Percentiles rank a stretch among this genome's conserved stretches.
phyloP scores from a whole-genome alignment of 1,284 basidiomycete species.

The Puccinia coronata region DNA sequence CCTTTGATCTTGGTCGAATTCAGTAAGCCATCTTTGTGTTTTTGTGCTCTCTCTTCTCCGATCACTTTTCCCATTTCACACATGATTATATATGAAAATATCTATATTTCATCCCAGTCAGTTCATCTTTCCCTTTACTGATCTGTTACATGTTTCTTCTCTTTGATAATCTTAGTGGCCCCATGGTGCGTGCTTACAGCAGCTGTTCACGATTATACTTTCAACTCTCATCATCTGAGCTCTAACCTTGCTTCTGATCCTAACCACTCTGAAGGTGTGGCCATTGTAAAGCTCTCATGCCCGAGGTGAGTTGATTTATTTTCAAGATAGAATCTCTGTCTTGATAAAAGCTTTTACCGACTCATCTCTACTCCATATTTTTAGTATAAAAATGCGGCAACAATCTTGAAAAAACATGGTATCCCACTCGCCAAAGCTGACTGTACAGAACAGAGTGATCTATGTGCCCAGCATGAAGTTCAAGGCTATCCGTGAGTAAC shows the following conservation, averaged over 20 bases:
- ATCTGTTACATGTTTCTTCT: constrained; percentile 5
- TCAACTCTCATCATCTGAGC: not conserved
- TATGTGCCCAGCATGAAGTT: constrained; percentile 57
- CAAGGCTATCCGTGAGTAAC: constrained; percentile 75
- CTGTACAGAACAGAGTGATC: constrained; percentile 65
- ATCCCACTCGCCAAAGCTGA: constrained; percentile 85
- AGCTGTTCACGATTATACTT: not conserved
- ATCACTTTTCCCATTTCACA: not conserved
- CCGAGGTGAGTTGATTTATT: constrained; percentile 59
- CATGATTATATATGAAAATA: not conserved
- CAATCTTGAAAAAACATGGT: constrained; percentile 76
- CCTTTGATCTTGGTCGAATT: constrained; percentile 89
- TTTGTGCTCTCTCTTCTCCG: not conserved
- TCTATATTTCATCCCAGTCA: not conserved
- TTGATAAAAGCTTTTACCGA: not conserved
- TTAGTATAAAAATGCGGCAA: constrained; percentile 95
- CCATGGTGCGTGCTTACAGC: not conserved
- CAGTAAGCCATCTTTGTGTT: constrained; percentile 79
- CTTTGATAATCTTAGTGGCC: not conserved
- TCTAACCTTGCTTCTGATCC: not conserved
- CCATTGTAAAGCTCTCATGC: constrained; percentile 75
- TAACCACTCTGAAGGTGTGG: constrained; percentile 69
- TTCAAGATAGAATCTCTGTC: not conserved
- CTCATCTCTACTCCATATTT: not conserved
- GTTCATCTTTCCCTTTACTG: constrained; percentile 18